phyloP scores from a whole-genome alignment of 2,329 filamentous ascomycete genomes.

The Pseudogymnoascus sp. region DNA sequence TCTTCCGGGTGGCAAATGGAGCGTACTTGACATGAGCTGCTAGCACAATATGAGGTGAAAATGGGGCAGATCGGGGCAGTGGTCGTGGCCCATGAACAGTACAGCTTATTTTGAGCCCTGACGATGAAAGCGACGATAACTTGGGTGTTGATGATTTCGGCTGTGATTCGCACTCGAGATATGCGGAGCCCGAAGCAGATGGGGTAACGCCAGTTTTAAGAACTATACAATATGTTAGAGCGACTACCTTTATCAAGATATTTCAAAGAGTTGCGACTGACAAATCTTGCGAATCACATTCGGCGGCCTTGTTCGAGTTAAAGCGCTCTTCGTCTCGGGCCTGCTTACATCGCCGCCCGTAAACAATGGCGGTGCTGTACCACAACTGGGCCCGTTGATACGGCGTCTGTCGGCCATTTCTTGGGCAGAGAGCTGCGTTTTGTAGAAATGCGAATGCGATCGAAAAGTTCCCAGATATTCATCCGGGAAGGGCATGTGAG shows the following conservation, averaged over 20 bases:
- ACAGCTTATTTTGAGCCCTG: slow-evolving; percentile 80
- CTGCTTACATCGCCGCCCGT: slow-evolving; percentile 39
- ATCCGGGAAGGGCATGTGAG: neutral
- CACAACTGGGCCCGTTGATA: slow-evolving; percentile 77
- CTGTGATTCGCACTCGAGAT: slow-evolving; percentile 55
- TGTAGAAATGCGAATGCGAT: neutral
- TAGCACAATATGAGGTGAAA: slow-evolving; percentile 85
- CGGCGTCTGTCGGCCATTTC: slow-evolving; percentile 76
- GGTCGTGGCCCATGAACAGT: slow-evolving; percentile 90
- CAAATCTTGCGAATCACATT: slow-evolving; percentile 79
- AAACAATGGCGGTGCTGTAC: slow-evolving; percentile 68
- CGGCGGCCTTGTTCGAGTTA: slow-evolving; percentile 51
- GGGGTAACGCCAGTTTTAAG: slow-evolving; percentile 87
- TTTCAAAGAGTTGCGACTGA: slow-evolving; percentile 38
- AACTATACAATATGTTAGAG: slow-evolving; percentile 43
- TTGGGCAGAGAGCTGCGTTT: neutral
- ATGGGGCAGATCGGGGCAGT: slow-evolving; percentile 79
- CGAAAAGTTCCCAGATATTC: slow-evolving; percentile 3
- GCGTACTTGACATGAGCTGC: slow-evolving; percentile 95
- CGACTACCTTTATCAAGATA: slow-evolving; percentile 5
- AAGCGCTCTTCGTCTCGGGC: slow-evolving; percentile 36
- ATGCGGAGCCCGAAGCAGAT: slow-evolving; percentile 88
- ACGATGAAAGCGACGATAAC: slow-evolving; percentile 37
- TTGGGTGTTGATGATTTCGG: slow-evolving; percentile 39
- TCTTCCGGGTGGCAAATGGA: slow-evolving; percentile 76